Evolutionary conservation across 169 alveolate species (phyloP).

Genomic region (Plasmodium adleri): DNA sequence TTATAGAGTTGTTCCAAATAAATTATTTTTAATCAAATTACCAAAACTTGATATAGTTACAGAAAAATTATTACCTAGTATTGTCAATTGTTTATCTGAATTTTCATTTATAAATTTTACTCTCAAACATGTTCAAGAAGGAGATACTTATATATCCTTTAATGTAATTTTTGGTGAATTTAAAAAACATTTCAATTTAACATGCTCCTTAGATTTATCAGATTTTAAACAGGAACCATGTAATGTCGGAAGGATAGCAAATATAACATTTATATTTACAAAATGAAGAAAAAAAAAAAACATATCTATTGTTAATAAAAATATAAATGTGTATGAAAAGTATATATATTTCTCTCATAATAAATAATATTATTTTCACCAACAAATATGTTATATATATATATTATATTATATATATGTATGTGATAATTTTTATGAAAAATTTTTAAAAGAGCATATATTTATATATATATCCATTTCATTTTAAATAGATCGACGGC

Average conservation of each 20-base stretch:
- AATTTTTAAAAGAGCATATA: too few relatives aligned
- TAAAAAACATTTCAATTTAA: slow-evolving; percentile 28
- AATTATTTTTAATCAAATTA: slow-evolving; percentile 51
- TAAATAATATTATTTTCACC: too few relatives aligned
- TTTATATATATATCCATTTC: too few relatives aligned
- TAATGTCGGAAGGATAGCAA: slow-evolving; percentile 36
- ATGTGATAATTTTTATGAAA: too few relatives aligned
- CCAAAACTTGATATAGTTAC: slow-evolving; percentile 56
- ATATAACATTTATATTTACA: slow-evolving; percentile 28
- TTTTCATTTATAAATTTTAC: slow-evolving; percentile 37
- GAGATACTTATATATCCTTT: slow-evolving; percentile 19
- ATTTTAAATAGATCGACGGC: too few relatives aligned
- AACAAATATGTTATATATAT: too few relatives aligned
- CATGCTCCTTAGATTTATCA: slow-evolving; percentile 39
- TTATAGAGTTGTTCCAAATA: slow-evolving; percentile 28
- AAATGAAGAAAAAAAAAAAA: neutral
- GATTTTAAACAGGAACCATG: slow-evolving; percentile 51
- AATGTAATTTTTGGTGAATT: slow-evolving; percentile 35
- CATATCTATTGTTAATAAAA: neutral
- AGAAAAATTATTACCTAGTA: slow-evolving; percentile 35
- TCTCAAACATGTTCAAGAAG: slow-evolving; percentile 47
- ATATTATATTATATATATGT: too few relatives aligned
- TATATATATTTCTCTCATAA: neutral
- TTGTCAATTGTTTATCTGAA: slow-evolving; percentile 59
- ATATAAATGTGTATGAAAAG: neutral